These are phyloP conservation scores for Coemansia umbellata DNA, from an alignment of 192 early-diverging fungal species.

Conservation along the genomic window DNA sequence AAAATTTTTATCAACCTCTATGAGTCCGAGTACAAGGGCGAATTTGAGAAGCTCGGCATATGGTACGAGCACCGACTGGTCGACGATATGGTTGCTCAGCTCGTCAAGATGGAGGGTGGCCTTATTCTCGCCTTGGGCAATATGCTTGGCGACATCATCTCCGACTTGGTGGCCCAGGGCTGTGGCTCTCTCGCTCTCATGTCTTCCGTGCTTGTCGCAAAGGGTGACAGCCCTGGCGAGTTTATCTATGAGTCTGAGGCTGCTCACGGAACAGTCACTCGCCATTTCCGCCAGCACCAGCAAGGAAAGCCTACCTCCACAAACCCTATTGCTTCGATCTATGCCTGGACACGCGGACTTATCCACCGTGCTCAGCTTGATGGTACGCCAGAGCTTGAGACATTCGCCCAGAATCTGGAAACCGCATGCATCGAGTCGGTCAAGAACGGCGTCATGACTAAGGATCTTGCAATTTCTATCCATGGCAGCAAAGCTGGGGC, in stretches of 20 bases:
- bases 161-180: conserved; percentile 95
- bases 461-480: conserved; percentile 95
- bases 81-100: conserved; percentile 99
- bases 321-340: conserved; percentile 97
- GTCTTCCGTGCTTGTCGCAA: conserved; percentile 93
- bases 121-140: conserved; percentile 96
- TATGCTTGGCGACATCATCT: conserved; percentile 95
- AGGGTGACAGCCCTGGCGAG: conserved; percentile 78
- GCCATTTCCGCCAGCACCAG: conserved; percentile 95
- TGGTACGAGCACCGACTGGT: conserved; percentile 99
- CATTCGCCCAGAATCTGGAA: conserved; percentile 80
- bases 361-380: conserved; percentile 94
- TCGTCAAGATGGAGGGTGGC: conserved; percentile 89
- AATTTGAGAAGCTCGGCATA: conserved; percentile 80
- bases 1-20: conserved; percentile 94
- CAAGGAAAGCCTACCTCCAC: conserved; percentile 91
- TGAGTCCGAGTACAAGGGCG: conserved; percentile 73
- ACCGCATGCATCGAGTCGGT: conserved; percentile 86
- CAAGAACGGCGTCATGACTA: conserved; percentile 86
- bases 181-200: conserved; percentile 92
- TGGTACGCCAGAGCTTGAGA: conserved; percentile 64
- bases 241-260: conserved; percentile 87
- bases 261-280: conserved; percentile 95
- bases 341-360: conserved; percentile 92
- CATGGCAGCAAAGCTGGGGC: conserved; percentile 72